phyloP scores from a whole-genome alignment of 495 filamentous ascomycete species.

The Tetracladium marchalianum region DNA sequence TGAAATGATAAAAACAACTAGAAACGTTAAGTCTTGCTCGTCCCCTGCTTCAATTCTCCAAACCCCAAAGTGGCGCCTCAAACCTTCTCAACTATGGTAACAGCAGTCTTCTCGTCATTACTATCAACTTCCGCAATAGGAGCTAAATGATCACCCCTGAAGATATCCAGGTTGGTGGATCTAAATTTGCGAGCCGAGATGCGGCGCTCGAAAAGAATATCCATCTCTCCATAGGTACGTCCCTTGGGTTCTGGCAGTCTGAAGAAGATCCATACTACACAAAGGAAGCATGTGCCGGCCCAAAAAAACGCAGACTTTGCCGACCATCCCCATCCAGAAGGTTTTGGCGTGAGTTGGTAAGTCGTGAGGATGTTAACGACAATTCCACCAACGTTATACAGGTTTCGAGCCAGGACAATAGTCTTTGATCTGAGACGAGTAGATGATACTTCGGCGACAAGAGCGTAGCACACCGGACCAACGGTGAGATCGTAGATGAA shows the following conservation, averaged over 20 bases:
- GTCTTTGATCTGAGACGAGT: constrained; percentile 43
- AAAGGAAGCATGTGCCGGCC: constrained; percentile 37
- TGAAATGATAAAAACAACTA: too few relatives aligned
- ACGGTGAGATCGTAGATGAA: constrained; percentile 48
- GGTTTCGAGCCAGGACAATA: constrained; percentile 44
- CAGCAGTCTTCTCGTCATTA: constrained; percentile 2
- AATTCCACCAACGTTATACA: constrained; percentile 41
- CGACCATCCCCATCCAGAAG: constrained; percentile 43
- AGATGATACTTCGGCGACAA: constrained; percentile 49
- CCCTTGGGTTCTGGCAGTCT: constrained; percentile 63
- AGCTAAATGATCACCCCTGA: constrained; percentile 1
- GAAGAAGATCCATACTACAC: constrained; percentile 36
- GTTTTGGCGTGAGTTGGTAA: constrained; percentile 34
- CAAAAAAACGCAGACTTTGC: constrained; percentile 45
- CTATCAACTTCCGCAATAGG: constrained; percentile 1
- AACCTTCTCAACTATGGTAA: neutral
- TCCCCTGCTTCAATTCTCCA: too few relatives aligned
- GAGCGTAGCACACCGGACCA: constrained; percentile 48
- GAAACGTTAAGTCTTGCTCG: too few relatives aligned
- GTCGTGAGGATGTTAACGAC: constrained; percentile 36
- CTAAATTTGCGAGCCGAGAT: constrained; percentile 48
- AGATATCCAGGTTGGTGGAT: constrained; percentile 4
- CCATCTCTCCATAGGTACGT: constrained; percentile 62
- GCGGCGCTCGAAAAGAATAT: constrained; percentile 55
- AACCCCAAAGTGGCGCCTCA: constrained; percentile 10